A percentile compares a stretch with the other conserved stretches of the same genome.
These are phyloP conservation scores for Lepidium sativum DNA, from an alignment of 345 rosid species.

Conservation along the genomic window DNA sequence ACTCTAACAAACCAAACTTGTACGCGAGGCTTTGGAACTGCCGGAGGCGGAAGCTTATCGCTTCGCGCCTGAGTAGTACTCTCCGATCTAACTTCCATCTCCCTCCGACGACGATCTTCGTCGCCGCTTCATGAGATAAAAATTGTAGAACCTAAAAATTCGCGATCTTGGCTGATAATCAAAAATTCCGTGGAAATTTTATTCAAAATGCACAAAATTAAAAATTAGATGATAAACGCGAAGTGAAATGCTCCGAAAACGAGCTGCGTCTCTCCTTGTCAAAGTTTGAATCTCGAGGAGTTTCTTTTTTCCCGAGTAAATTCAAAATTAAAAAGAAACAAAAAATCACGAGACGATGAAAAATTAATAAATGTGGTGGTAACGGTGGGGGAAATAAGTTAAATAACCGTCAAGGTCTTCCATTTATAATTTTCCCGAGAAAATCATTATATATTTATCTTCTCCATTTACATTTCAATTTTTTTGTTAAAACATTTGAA, in stretches of 20 bases:
- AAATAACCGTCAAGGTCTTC: conserved; percentile 15
- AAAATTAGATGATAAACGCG: conserved; percentile 16
- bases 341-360: neutral
- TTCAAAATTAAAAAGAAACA: neutral
- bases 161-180: conserved; percentile 3
- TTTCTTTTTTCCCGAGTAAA: neutral
- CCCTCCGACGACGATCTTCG: conserved; percentile 45
- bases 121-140: conserved; percentile 55
- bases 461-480: neutral
- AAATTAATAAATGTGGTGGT: neutral
- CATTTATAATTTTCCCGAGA: conserved; percentile 9
- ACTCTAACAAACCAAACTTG: conserved; percentile 84
- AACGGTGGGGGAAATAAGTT: conserved; percentile 8
- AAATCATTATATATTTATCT: neutral
- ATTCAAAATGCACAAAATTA: neutral
- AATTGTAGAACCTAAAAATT: neutral
- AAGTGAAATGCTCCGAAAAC: neutral
- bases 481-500: too few relatives aligned
- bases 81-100: conserved; percentile 89
- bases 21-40: conserved; percentile 52
- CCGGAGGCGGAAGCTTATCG: conserved; percentile 51
- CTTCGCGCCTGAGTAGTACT: conserved; percentile 37
- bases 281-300: conserved; percentile 15
- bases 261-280: conserved; percentile 5
- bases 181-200: neutral